These are phyloP conservation scores for Andrographis paniculata DNA, from an alignment of 305 asterid genomes.

Conservation along the genomic window DNA sequence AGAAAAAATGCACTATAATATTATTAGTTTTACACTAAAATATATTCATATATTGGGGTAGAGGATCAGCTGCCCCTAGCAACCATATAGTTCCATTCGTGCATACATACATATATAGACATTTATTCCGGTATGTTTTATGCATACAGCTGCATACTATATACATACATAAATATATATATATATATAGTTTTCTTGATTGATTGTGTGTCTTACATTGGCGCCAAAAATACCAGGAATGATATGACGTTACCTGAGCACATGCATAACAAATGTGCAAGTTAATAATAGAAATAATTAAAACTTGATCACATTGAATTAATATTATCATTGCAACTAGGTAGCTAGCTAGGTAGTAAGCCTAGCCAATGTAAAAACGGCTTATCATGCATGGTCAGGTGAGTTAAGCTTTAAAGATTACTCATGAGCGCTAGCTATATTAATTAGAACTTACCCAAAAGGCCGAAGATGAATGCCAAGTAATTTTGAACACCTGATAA, in stretches of 20 bases:
- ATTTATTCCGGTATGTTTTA: neutral
- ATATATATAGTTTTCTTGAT: neutral
- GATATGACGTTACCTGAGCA: constrained; percentile 49
- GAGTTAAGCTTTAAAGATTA: no score
- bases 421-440: no score
- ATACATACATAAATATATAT: neutral
- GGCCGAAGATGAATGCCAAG: constrained; percentile 51
- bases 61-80: no score
- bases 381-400: neutral
- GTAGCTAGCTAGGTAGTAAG: no score
- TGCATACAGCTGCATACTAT: no score
- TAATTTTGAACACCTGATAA: constrained; percentile 21
- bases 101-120: neutral
- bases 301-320: no score
- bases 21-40: no score
- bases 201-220: constrained; percentile 27
- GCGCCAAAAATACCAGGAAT: constrained; percentile 60
- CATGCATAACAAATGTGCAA: constrained; percentile 5
- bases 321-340: no score
- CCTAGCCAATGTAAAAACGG: neutral
- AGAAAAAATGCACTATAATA: no score
- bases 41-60: no score
- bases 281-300: no score
- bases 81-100: no score
- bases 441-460: constrained; percentile 30